Evolutionary conservation across 2,329 filamentous ascomycete genomes (phyloP).

Genomic region (Dendryphion nanum): DNA sequence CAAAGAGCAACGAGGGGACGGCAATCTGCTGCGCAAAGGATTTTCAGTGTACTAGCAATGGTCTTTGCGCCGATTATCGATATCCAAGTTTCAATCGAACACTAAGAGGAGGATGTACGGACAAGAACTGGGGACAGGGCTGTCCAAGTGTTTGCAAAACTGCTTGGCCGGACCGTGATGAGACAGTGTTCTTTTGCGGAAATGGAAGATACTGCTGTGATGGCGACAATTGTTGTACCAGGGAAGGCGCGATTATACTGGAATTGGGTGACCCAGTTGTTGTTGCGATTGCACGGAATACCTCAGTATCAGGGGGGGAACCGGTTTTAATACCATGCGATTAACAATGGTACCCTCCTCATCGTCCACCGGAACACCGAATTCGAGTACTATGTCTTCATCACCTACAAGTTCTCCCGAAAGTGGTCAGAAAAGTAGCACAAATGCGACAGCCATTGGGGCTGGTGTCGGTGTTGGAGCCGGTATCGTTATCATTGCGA

Average conservation of each 20-base stretch:
- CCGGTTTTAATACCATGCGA: too few species aligned
- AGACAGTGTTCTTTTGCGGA: constrained; percentile 15
- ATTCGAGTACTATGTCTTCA: not conserved
- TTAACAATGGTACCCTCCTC: too few species aligned
- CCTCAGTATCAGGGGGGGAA: not conserved
- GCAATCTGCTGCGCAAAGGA: constrained; percentile 12
- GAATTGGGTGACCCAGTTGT: constrained; percentile 10
- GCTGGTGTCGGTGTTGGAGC: constrained; percentile 12
- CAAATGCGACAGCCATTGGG: constrained; percentile 8
- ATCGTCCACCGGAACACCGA: not conserved
- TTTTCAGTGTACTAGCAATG: constrained; percentile 18
- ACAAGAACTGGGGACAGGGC: constrained; percentile 9
- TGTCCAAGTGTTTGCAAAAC: constrained; percentile 6
- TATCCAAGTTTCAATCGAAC: constrained; percentile 14
- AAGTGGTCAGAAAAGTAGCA: not conserved
- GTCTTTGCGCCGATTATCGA: constrained; percentile 15
- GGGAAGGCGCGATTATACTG: constrained; percentile 2
- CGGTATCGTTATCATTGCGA: constrained; percentile 8
- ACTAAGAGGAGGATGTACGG: constrained; percentile 18
- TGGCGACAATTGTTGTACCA: constrained; percentile 7
- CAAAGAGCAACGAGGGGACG: not conserved
- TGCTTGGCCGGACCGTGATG: constrained; percentile 17
- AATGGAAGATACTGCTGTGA: constrained; percentile 19
- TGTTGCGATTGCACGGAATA: constrained; percentile 13
- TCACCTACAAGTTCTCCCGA: not conserved